Conservation (phyloP, 805 yeast species). For the Kazachstania kunashirensis region DNA sequence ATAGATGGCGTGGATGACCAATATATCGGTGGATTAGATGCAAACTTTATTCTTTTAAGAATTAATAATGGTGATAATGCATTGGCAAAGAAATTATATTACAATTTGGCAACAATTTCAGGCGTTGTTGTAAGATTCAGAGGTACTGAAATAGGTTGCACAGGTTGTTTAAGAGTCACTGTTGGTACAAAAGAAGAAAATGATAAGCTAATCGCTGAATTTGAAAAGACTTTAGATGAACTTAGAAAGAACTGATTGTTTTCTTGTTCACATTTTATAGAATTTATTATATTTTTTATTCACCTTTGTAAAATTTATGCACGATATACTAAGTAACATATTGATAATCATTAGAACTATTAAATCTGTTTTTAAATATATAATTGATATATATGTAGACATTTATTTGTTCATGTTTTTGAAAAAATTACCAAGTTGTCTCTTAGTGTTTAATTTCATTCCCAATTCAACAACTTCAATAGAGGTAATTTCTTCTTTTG, state of each 20-base stretch:
- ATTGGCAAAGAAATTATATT: constrained; percentile 58
- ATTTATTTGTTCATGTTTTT: constrained; percentile 5
- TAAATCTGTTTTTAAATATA: too few species aligned
- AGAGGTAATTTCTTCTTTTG: constrained; percentile 7
- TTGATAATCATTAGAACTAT: background rate
- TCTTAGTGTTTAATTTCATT: constrained; percentile 17
- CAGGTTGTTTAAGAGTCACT: constrained; percentile 79
- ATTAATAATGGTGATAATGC: constrained; percentile 70
- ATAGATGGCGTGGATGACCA: constrained; percentile 55
- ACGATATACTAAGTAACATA: background rate
- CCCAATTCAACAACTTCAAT: constrained; percentile 19
- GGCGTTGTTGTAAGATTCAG: constrained; percentile 84
- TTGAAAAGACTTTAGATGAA: constrained; percentile 29
- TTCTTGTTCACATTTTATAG: too few species aligned
- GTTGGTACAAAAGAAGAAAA: constrained; percentile 81
- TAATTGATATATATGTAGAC: background rate
- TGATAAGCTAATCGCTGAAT: constrained; percentile 40
- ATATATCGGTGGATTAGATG: constrained; percentile 73
- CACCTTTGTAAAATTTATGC: too few species aligned
- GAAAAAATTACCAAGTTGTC: constrained; percentile 21
- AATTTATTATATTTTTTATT: too few species aligned
- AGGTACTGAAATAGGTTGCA: constrained; percentile 83
- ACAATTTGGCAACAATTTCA: constrained; percentile 56
- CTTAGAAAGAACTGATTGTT: too few species aligned
- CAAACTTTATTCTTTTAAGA: constrained; percentile 75